Base-by-base conservation (phyloP, 176 grass and related monocot genomes). In the Pontederia crassipes region DNA sequence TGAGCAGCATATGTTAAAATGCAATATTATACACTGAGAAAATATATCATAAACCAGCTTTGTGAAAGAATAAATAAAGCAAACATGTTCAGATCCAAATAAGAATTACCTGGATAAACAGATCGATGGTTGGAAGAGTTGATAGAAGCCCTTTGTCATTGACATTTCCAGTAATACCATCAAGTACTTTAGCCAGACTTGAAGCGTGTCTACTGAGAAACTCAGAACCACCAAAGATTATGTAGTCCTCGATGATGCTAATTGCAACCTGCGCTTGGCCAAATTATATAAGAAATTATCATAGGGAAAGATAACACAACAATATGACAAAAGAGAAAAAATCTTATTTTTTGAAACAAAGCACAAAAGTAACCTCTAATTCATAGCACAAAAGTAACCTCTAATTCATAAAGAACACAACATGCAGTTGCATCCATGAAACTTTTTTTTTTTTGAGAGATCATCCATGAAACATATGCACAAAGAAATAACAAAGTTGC, bases 121-220 rank as follows among this genome's bases (percentile, higher is more conserved):
- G 65, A 83, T 98, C 93, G 62, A 98, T 77, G 26, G 83, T 58
- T 65, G 84, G 74, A 59, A 98, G 84, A 45, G 79, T 61, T 46
- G 82, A 78, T 74, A 92, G 74, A 69, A 92, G 76, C 52, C 87
- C 93, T 62, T 92, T 98, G 65, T 98, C 93, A 74, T 92, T 98
- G 49, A 92, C 93, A 77, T 79, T 98, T 70, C 74, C 82, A 78
- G 92, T 63, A 74, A 98, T 85, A 61, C 10, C 69, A 77, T 98
- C 81, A 74, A 98, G 64, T 74, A 98, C 64, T 72, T 81, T 89
- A n/a, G 68, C 76, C 73, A 98, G 49, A 78, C 64, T 88, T 72
- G 78, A 68, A 65, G 76, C 81, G 28, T 98, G 93, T 51, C 82
- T 81, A 72, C 85, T 92, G 55, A 92, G 76, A 92, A 98, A 98